These are phyloP conservation scores for Rosa rugosa DNA, from an alignment of 306 rosid species.

Conservation along the genomic window DNA sequence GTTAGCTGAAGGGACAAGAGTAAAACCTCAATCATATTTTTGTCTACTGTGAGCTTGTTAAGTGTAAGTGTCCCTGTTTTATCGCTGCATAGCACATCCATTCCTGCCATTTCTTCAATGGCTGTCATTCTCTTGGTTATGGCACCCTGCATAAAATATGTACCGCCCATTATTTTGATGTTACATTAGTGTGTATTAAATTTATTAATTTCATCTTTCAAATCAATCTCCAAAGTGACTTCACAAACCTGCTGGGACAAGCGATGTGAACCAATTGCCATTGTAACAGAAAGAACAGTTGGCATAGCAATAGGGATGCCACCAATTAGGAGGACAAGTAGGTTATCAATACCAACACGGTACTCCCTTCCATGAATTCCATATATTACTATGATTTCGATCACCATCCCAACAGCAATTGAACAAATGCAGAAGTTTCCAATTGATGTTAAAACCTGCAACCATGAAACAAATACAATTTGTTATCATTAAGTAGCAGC, in stretches of 20 bases:
- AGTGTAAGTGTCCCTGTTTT: constrained; percentile 79
- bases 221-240: constrained; percentile 2
- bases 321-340: constrained; percentile 72
- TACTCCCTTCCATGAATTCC: constrained; percentile 31
- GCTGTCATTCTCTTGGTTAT: constrained; percentile 88
- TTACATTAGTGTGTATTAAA: not conserved
- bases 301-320: constrained; percentile 92
- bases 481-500: not conserved
- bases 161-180: not conserved
- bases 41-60: constrained; percentile 79
- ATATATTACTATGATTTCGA: constrained; percentile 62
- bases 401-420: constrained; percentile 62
- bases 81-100: constrained; percentile 77
- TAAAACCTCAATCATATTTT: constrained; percentile 56
- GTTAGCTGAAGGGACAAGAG: constrained; percentile 17
- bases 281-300: constrained; percentile 83
- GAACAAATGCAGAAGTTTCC: constrained; percentile 79
- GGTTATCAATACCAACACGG: constrained; percentile 57
- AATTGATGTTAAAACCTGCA: constrained; percentile 70
- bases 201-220: not conserved
- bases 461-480: not conserved
- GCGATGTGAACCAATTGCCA: constrained; percentile 74
- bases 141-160: constrained; percentile 56
- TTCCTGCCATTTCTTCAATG: constrained; percentile 84
- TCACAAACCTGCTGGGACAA: constrained; percentile 58